phyloP scores from a whole-genome alignment of 2,329 filamentous ascomycete genomes.

The Ilyonectria destructans region DNA sequence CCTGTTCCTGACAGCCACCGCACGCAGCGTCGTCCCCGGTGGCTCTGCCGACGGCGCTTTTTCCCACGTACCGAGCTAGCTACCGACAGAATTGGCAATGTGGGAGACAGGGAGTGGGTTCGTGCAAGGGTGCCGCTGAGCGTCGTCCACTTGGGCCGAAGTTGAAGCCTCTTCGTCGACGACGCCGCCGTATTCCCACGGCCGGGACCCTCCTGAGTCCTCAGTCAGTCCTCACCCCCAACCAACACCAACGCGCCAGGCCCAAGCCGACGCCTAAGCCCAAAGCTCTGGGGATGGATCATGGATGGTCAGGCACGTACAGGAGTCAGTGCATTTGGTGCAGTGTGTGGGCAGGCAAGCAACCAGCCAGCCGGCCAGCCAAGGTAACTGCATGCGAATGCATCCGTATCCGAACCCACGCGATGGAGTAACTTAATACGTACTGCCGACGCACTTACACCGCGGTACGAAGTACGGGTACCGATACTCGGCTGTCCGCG shows the following conservation, averaged over 20 bases:
- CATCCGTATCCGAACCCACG: too few species aligned
- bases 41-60: slow-evolving; percentile 33
- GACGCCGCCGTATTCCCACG: not conserved
- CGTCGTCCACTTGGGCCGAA: not conserved
- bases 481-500: not conserved
- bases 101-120: slow-evolving; percentile 46
- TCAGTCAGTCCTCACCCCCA: too few species aligned
- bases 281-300: slow-evolving; percentile 9
- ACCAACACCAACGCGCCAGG: slow-evolving; percentile 2
- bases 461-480: not conserved
- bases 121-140: slow-evolving; percentile 37
- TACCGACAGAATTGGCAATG: slow-evolving; percentile 42
- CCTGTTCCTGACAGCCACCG: slow-evolving; percentile 32
- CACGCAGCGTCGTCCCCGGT: slow-evolving; percentile 7
- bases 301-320: not conserved
- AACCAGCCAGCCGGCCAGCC: not conserved
- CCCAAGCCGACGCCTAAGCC: not conserved
- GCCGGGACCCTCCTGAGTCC: not conserved
- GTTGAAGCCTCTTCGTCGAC: slow-evolving; percentile 11
- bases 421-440: too few species aligned
- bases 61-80: slow-evolving; percentile 40
- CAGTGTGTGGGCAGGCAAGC: not conserved
- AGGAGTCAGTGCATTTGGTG: too few species aligned
- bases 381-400: too few species aligned
- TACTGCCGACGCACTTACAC: not conserved